These are phyloP conservation scores for Trametes elegans DNA, from an alignment of 768 basidiomycete genomes.

Conservation along the genomic window DNA sequence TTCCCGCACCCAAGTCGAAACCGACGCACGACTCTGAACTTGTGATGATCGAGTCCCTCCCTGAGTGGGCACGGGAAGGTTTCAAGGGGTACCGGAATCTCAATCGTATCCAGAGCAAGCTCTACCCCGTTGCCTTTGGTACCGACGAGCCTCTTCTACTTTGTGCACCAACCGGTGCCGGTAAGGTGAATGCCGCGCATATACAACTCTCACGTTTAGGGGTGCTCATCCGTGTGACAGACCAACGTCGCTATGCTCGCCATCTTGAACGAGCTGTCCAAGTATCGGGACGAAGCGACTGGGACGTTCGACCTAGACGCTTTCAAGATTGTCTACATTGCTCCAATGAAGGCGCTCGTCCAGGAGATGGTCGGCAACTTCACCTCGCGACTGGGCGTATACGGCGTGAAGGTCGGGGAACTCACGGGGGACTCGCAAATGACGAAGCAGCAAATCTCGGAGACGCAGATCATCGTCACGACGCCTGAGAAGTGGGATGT, in stretches of 20 bases:
- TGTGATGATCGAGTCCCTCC: conserved; percentile 70
- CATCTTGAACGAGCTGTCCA: conserved; percentile 86
- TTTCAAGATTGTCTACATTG: conserved; percentile 97
- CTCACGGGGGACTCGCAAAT: conserved; percentile 97
- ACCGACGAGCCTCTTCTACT: conserved; percentile 93
- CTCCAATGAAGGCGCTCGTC: conserved; percentile 98
- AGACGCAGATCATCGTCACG: conserved; percentile 97
- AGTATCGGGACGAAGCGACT: conserved; percentile 80
- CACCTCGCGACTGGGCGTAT: conserved; percentile 62
- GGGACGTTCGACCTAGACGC: conserved; percentile 80
- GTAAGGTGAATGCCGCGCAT: conserved; percentile 71
- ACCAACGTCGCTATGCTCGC: conserved; percentile 98
- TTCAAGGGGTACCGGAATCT: conserved; percentile 76
- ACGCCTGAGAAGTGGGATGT: conserved; percentile 99
- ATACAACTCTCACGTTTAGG: too few species aligned
- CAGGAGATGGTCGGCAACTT: conserved; percentile 99
- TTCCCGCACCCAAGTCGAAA: conserved; percentile 87
- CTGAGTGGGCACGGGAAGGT: conserved; percentile 84
- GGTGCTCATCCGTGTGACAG: conserved; percentile 39
- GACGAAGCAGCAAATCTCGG: conserved; percentile 95
- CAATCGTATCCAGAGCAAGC: conserved; percentile 90
- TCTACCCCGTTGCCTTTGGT: conserved; percentile 91
- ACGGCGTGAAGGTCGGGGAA: conserved; percentile 87
- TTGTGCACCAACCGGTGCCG: conserved; percentile 97
- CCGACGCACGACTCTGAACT: conserved; percentile 60